Conservation (phyloP, 495 filamentous ascomycete genomes). For the Tuber umbilicatum region DNA sequence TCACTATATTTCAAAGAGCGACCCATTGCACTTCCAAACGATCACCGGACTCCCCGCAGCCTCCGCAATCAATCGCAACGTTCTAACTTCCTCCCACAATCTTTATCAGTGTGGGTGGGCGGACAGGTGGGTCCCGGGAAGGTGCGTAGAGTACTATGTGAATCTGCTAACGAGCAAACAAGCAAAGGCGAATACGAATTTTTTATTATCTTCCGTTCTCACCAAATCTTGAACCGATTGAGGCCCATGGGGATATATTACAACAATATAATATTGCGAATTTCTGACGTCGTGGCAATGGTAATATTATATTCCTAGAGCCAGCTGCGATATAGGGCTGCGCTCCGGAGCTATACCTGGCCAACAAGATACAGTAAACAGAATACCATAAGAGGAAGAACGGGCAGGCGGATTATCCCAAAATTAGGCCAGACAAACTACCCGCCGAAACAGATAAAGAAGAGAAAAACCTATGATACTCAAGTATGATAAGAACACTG, state of each 20-base stretch:
- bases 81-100: too few relatives aligned
- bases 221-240: background rate
- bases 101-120: background rate
- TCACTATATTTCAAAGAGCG: too few relatives aligned
- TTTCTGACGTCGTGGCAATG: slow-evolving; percentile 10
- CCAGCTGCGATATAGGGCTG: background rate
- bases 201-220: background rate
- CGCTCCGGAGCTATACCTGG: background rate
- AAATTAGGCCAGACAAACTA: background rate
- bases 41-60: too few relatives aligned
- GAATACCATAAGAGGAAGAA: background rate
- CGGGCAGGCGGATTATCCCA: background rate
- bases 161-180: background rate
- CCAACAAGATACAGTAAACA: background rate
- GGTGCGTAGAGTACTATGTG: background rate
- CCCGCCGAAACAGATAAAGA: background rate
- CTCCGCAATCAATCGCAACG: too few relatives aligned
- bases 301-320: slow-evolving; percentile 22
- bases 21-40: too few relatives aligned
- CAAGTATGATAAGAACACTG: too few relatives aligned
- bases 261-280: too few relatives aligned
- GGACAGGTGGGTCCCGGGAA: background rate
- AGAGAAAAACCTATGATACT: background rate
- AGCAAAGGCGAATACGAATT: background rate
- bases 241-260: too few relatives aligned